Evolutionary conservation across 2,329 filamentous ascomycete species (phyloP).

Genomic region (Beauveria rudraprayagi): DNA sequence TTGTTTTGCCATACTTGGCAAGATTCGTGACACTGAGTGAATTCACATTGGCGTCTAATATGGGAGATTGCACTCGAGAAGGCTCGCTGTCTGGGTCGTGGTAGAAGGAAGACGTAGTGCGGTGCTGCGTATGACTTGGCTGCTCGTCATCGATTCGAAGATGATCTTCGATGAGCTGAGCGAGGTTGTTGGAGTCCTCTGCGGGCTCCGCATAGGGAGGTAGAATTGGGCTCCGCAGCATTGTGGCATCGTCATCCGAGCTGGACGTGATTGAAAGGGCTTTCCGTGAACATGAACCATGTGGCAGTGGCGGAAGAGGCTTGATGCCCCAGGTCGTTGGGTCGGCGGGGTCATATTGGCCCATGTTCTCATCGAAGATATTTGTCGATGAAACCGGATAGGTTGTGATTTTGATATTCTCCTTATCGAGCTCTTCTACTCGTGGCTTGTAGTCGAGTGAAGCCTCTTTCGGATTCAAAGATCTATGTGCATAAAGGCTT

Average conservation of each 20-base stretch:
- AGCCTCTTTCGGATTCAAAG: background rate
- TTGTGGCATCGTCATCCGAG: constrained; percentile 10
- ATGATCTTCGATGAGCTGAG: constrained; percentile 15
- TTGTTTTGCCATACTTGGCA: constrained; percentile 21
- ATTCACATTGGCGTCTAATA: constrained; percentile 15
- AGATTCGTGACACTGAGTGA: constrained; percentile 23
- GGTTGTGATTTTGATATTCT: constrained; percentile 5
- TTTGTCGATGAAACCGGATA: background rate
- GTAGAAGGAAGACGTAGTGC: constrained; percentile 12
- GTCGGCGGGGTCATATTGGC: constrained; percentile 8
- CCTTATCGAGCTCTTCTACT: background rate
- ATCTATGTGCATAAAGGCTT: background rate
- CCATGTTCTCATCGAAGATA: background rate
- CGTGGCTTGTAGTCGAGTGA: background rate
- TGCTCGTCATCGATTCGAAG: constrained; percentile 4
- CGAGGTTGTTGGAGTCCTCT: constrained; percentile 13
- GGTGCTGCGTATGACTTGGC: background rate
- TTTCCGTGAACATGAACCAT: background rate
- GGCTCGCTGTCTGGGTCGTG: constrained; percentile 6
- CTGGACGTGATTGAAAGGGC: background rate
- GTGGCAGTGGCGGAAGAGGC: constrained; percentile 12
- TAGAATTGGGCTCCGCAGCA: constrained; percentile 7
- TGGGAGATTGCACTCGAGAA: constrained; percentile 22
- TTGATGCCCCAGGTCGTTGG: constrained; percentile 13
- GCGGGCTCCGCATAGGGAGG: background rate